Evolutionary conservation across 2,329 filamentous ascomycete species (phyloP).

Genomic region (Hypoxylon sp.): DNA sequence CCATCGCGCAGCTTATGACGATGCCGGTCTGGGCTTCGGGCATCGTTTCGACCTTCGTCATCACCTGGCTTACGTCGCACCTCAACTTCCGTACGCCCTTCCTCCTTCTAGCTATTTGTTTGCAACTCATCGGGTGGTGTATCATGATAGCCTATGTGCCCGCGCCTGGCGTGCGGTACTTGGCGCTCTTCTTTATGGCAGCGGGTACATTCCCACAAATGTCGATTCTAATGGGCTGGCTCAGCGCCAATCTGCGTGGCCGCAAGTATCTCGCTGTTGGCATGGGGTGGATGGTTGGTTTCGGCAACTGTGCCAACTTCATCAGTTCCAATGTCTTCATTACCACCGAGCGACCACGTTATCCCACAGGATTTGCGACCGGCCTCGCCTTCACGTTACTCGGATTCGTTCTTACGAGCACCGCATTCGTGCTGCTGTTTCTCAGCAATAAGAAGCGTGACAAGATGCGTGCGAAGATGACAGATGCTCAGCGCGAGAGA

Average conservation of each 20-base stretch:
- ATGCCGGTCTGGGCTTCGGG: slow-evolving; percentile 52
- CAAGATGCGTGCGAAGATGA: slow-evolving; percentile 39
- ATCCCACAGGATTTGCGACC: slow-evolving; percentile 57
- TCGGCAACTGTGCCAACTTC: slow-evolving; percentile 63
- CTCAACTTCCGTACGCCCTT: slow-evolving; percentile 48
- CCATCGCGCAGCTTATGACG: slow-evolving; percentile 50
- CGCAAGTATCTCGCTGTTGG: slow-evolving; percentile 59
- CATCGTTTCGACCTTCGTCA: slow-evolving; percentile 47
- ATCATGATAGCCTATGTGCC: slow-evolving; percentile 50
- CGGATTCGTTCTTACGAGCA: slow-evolving; percentile 44
- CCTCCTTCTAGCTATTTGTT: slow-evolving; percentile 45
- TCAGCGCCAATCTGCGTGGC: slow-evolving; percentile 59
- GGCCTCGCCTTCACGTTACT: slow-evolving; percentile 53
- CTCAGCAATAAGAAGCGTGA: slow-evolving; percentile 45
- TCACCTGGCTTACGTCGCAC: slow-evolving; percentile 47
- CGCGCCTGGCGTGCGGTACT: slow-evolving; percentile 47
- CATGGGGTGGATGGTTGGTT: slow-evolving; percentile 59
- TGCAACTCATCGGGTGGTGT: slow-evolving; percentile 51
- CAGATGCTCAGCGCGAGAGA: slow-evolving; percentile 44
- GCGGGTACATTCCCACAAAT: slow-evolving; percentile 53
- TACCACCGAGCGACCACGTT: slow-evolving; percentile 55
- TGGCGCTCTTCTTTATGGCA: slow-evolving; percentile 52
- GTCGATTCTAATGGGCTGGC: slow-evolving; percentile 55
- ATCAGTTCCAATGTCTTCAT: slow-evolving; percentile 61
- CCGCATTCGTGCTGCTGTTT: slow-evolving; percentile 32